phyloP scores from a whole-genome alignment of 164 flowering plant genomes.

The Cinnamomum micranthum region DNA sequence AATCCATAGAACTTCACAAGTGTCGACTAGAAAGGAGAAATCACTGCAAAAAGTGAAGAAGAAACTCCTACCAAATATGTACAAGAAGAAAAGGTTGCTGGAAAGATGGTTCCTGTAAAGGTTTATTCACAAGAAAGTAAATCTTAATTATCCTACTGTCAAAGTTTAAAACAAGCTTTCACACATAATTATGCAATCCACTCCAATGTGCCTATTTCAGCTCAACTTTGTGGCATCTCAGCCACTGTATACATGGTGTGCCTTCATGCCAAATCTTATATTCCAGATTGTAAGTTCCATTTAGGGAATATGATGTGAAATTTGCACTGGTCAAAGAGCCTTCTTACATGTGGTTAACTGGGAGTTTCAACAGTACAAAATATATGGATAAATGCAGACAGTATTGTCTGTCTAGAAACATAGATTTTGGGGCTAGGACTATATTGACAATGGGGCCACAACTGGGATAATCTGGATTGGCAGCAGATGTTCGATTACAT shows the following conservation, averaged over 20 bases:
- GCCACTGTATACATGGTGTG: background rate
- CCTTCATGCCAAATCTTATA: background rate
- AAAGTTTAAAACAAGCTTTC: background rate
- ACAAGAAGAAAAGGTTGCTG: conserved; percentile 94
- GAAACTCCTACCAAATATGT: conserved; percentile 75
- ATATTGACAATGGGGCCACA: too few species aligned
- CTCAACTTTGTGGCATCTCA: background rate
- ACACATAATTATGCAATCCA: background rate
- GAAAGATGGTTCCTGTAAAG: conserved; percentile 90
- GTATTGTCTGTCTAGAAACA: background rate
- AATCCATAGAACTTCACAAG: background rate
- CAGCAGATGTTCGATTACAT: background rate
- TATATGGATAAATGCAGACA: background rate
- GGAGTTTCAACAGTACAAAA: background rate
- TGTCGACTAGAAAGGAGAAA: background rate
- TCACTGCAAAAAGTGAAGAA: conserved; percentile 5
- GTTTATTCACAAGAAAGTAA: conserved; percentile 6
- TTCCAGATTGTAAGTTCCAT: background rate
- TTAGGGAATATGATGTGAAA: too few species aligned
- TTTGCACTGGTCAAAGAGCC: background rate
- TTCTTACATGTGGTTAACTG: background rate
- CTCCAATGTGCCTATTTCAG: background rate
- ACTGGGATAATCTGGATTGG: background rate
- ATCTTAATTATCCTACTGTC: background rate
- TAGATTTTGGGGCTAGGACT: background rate